Evolutionary conservation across 805 yeast genomes (phyloP), one percentile per base, ranked within the genome.

Genomic region (Schizosaccharomyces japonicus): DNA sequence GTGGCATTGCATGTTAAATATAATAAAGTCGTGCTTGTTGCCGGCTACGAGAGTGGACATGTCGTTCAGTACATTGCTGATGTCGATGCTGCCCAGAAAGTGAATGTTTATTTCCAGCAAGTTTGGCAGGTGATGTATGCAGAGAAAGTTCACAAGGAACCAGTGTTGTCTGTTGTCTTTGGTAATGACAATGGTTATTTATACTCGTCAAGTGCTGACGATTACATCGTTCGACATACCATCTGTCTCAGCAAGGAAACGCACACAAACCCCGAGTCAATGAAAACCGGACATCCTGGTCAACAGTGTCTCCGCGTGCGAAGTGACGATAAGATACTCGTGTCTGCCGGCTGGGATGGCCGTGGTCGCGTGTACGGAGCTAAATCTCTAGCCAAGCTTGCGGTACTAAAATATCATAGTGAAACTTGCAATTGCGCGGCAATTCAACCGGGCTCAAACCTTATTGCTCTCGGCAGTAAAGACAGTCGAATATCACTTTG

Each of bases 11-110:
- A 10, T 23, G 17, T 21, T 21, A 15, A 25, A 19, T 25, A 19
- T 13, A 13, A 29, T 25, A 21, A 36, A 27, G 8, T 36, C 6
- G 13, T 36, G 11, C 13, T 36, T n/a, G 42, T 27, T 2, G 42
- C 28, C 13, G 42, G 42, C n/a, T 36, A 36, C 23, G 42, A 36
- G 23, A 36, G 42, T 23, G 42, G 42, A 7, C 42, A 36, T 36
- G 42, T 36, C 13, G 42, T 21, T n/a, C 42, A 36, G 42, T 36
- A 15, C 23, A 17, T 5, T 8, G 17, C 27, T 11, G 13, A 5
- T 8, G 8, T 36, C 5, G 23, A 21, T n/a, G 10, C 17, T 19
- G 42, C 13, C 6, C 6, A 21, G 23, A 36, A 17, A 7, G 42
- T 36, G 10, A 15, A 15, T 23, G 13, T 36, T n/a, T 5, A 36